These are phyloP conservation scores for Ophiostoma triangulosporum DNA, from an alignment of 2,329 filamentous ascomycete genomes.

Conservation along the genomic window DNA sequence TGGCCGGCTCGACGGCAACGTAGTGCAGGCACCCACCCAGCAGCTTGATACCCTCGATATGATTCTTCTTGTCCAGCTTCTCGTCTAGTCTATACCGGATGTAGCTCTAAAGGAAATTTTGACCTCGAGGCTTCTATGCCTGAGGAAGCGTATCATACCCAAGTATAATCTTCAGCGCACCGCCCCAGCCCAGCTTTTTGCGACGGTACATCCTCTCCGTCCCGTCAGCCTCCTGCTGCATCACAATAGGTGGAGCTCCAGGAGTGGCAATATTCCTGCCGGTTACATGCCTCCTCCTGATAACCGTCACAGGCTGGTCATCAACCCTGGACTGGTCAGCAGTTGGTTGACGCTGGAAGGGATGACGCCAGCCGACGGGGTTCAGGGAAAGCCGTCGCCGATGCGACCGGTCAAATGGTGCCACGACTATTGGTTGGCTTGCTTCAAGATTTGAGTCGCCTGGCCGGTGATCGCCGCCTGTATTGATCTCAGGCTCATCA, in stretches of 20 bases:
- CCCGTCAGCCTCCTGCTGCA: conserved; percentile 20
- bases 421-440: too few relatives aligned
- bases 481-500: too few relatives aligned
- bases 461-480: too few relatives aligned
- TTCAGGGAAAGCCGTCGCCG: too few relatives aligned
- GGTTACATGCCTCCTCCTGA: background rate
- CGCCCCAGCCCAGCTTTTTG: conserved; percentile 31
- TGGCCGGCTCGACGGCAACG: too few relatives aligned
- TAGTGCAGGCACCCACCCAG: too few relatives aligned
- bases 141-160: conserved; percentile 18
- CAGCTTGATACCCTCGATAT: too few relatives aligned
- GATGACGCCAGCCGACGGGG: background rate
- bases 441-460: too few relatives aligned
- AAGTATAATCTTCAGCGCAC: conserved; percentile 29
- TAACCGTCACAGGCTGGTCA: background rate
- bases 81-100: too few relatives aligned
- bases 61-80: too few relatives aligned
- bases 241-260: conserved; percentile 15
- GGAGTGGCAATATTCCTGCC: conserved; percentile 2
- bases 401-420: too few relatives aligned
- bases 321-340: background rate
- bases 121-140: conserved; percentile 6
- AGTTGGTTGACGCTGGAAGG: background rate
- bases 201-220: conserved; percentile 26
- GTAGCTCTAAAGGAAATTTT: too few relatives aligned